Evolutionary conservation across 2,329 filamentous ascomycete genomes (phyloP).

Genomic region (Diplodia scrobiculata): DNA sequence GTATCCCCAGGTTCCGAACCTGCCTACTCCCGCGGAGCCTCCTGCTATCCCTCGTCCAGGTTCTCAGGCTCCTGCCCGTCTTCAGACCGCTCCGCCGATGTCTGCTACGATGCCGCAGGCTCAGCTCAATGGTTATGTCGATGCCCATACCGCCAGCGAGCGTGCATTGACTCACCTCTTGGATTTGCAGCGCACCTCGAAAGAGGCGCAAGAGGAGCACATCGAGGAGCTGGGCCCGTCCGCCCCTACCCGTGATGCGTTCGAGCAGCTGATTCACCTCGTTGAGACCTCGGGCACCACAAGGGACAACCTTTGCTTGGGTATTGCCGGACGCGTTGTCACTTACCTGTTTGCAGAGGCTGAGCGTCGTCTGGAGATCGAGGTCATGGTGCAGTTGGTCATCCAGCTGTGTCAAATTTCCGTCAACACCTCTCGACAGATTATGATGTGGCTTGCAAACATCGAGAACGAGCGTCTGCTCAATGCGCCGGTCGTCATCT

Average conservation of each 20-base stretch:
- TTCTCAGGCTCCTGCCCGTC: conserved; percentile 53
- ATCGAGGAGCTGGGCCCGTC: conserved; percentile 60
- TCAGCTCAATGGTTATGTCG: conserved; percentile 64
- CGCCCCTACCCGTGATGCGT: conserved; percentile 59
- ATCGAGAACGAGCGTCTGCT: conserved; percentile 61
- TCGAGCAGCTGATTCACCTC: conserved; percentile 58
- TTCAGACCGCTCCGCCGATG: conserved; percentile 42
- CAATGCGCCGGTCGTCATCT: conserved; percentile 63
- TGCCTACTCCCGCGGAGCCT: conserved; percentile 64
- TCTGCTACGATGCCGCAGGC: conserved; percentile 46
- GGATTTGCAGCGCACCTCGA: conserved; percentile 59
- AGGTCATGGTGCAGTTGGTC: conserved; percentile 64
- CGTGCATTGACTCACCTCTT: conserved; percentile 58
- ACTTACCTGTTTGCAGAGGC: conserved; percentile 59
- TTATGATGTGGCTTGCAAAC: conserved; percentile 54
- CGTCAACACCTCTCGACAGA: conserved; percentile 57
- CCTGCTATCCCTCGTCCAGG: conserved; percentile 63
- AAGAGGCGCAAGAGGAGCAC: conserved; percentile 60
- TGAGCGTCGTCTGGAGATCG: conserved; percentile 60
- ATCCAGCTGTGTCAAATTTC: conserved; percentile 64
- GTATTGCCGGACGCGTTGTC: conserved; percentile 60
- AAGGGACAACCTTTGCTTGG: conserved; percentile 59
- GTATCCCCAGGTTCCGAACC: conserved; percentile 61
- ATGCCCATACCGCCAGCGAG: conserved; percentile 57
- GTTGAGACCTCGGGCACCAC: conserved; percentile 57